Base-by-base conservation (phyloP, 345 rosid species). In the Bruguiera gymnorhiza region DNA sequence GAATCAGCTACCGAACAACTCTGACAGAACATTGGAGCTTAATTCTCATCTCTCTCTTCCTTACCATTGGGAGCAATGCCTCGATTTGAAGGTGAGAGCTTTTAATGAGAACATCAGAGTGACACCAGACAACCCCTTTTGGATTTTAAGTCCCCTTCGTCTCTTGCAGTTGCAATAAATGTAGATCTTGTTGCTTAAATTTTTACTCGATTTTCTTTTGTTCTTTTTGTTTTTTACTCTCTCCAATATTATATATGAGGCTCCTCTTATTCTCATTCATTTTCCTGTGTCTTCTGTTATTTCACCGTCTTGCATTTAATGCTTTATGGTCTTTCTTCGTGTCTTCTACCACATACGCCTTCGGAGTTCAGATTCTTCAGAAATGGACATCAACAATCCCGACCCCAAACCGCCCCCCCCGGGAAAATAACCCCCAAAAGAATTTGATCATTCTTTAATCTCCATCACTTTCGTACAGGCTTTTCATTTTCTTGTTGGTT, bases 61-160 rank as follows among this genome's bases (percentile, higher is more conserved):
- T 82, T 84, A 76, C 80, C 85, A 87, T 32, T 84, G 96, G 95
- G 95, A 94, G 74, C 95, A 89, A 81, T 94, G 97, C 71, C 96
- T 94, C 75, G 96, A 94, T 83, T 84, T 91, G 57, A 83, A 86
- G 96, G 98, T 89, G 62, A 10, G 34, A 8, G 60, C 29, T 56
- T 24, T 24, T 56, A 56, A 56, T 56, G 29, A 56, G 60, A 43
- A 13, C 19, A 11, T 13, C 50, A 43, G 60, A 15, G 23, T 24
- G 16, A 56, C 30, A 43, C 11, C 16, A 4, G 60, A 24, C 13
- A 10, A 5, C 19, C 43, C 37, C 59, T 60, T 67, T 72, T 60
- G 18, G 32, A 30, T 53, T 67, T 32, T 19, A 20, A 63, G 83
- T 79, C 77, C 69, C 60, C 76, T 75, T 82, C 81, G 66, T 70